Percentiles rank a stretch among this genome's conserved stretches.
These are phyloP conservation scores for Solanum peruvianum DNA, from an alignment of 257 asterid species.

Conservation along the genomic window DNA sequence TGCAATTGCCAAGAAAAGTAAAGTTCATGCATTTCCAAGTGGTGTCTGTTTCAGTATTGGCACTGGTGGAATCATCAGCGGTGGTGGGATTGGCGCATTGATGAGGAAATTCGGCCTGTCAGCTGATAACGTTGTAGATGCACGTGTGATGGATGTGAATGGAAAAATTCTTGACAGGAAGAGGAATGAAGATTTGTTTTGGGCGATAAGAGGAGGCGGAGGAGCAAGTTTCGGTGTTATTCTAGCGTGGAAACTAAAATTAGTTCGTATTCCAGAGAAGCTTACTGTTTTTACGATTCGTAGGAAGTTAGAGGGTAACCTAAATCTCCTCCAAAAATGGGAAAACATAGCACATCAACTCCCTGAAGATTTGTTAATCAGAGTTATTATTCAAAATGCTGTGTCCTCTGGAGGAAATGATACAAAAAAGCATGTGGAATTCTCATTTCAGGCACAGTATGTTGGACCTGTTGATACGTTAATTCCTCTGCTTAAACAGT, in stretches of 20 bases:
- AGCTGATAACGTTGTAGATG: background rate
- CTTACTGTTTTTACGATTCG: background rate
- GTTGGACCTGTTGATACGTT: background rate
- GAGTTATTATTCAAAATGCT: background rate
- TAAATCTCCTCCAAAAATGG: background rate
- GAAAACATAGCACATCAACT: background rate
- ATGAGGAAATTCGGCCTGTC: background rate
- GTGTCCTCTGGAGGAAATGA: background rate
- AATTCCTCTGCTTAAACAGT: background rate
- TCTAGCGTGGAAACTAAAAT: background rate
- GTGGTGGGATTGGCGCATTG: background rate
- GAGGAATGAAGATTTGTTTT: background rate
- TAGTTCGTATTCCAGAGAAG: background rate
- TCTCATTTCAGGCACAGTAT: background rate
- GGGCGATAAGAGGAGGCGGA: background rate
- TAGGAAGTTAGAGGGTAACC: background rate
- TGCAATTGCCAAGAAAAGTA: background rate
- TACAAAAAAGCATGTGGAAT: background rate
- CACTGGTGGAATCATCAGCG: slow-evolving; percentile 2
- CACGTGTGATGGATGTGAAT: background rate
- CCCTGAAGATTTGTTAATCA: background rate
- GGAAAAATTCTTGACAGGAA: background rate
- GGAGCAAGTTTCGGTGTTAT: background rate
- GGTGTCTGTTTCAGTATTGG: slow-evolving; percentile 5
- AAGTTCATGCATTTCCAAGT: background rate